Base-by-base conservation (phyloP, 2,329 filamentous ascomycete genomes). In the Aspergillus versicolor region DNA sequence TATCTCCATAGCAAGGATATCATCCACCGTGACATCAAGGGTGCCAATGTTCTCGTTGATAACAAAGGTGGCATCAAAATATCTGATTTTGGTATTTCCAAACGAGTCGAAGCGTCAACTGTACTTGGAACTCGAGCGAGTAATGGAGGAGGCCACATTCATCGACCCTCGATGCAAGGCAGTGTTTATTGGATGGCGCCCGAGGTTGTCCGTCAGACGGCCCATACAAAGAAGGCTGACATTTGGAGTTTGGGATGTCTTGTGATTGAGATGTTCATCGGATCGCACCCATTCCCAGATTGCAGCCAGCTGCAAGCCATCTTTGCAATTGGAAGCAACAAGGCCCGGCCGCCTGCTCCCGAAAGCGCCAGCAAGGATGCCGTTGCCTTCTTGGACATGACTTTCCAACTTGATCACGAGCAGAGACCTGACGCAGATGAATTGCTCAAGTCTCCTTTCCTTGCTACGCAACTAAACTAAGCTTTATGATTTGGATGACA, bases 181-280 rank as follows among this genome's bases (percentile, higher is more conserved):
- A 97, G 92, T 24, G 94, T 99, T 52, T 99, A 97, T 79, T 99
- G 94, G 94, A 99, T 99, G 94, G 94, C 94, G 0, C 94, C 94
- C 8, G 94, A 99, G 78, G 94, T 99, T 19, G 94, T 99, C 61
- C 94, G 94, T 69, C 94, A 97, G 77, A 97, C 93, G 3, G 92
- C 92, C 5, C 97, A 99, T 77, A 97, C 93, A 5, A 91, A 93
- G 77, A 97, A 97, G 79, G 94, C 94, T 13, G 94, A 99, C 70
- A 99, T 99, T 66, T 99, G 94, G 94, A 96, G 91, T 45, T 84
- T 99, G 22, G 94, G 94, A 34, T 99, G 94, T 73, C 81, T 99
- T 51, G 91, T 99, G 13, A 93, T 99, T 22, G 94, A 99, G 79
- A 99, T 99, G 94, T 96, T 97, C 82, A 97, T 94, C 12, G 94